Evolutionary conservation across 345 rosid species (phyloP), one percentile per base, ranked within the genome.

Genomic region (Gossypium raimondii): DNA sequence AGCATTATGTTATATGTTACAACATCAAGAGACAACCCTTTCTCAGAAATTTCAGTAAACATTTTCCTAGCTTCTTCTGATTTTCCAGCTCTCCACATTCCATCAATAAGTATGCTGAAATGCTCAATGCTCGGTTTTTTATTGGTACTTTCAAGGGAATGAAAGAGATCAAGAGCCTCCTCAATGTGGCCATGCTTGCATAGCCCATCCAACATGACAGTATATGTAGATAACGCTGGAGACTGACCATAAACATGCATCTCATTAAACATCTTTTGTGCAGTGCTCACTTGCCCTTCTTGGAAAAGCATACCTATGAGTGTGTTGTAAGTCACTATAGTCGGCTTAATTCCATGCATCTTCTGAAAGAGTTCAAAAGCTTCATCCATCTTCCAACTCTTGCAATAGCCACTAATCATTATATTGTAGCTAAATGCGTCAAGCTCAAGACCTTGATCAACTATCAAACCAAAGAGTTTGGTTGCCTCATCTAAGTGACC

Each of bases 401-500:
- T 67, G 27, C 77, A 65, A 12, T 25, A 29, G 34, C 74, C 73
- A 57, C 53, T 58, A 20, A 78, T 73, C 62, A 78, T n/a, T 11
- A 47, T 73, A 65, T 72, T 79, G 63, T 72, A 77, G 56, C 81
- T 79, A 73, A 79, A 55, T 0, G 67, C 17, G 22, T 20, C 60
- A 29, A 70, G 47, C 47, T 70, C 25, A 1, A 77, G 67, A 1
- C 77, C 84, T 2, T 76, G 72, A 10, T 75, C 63, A 72, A 56
- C 83, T 72, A 70, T 77, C 47, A 45, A 53, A 53, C 78, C 67
- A 58, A 77, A 24, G 41, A 77, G 59, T 7, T 79, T 5, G 24
- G 4, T 52, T 18, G 87, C 89, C 50, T 81, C 77, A 0, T 29
- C 81, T 64, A 80, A 74, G 52, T 79, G 76, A 14, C 78, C 74